Evolutionary conservation across 345 rosid genomes (phyloP).

Genomic region (Conringia planisiliqua): DNA sequence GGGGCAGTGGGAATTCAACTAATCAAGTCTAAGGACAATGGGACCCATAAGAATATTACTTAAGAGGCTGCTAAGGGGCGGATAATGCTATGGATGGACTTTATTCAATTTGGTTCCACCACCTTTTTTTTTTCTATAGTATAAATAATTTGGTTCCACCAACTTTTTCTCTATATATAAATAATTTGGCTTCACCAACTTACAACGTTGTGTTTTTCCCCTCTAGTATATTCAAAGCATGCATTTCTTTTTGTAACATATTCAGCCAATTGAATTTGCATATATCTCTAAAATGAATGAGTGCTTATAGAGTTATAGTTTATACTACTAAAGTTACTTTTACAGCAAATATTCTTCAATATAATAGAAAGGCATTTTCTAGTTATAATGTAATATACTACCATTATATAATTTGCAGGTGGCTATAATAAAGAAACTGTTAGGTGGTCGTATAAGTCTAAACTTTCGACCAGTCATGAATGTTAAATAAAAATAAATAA

Average conservation of each 20-base stretch:
- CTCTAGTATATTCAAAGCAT: background rate
- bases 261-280: background rate
- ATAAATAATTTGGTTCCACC: constrained; percentile 19
- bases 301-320: background rate
- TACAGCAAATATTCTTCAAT: background rate
- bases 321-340: background rate
- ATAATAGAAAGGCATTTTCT: background rate
- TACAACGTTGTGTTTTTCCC: background rate
- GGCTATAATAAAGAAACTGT: background rate
- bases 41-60: constrained; percentile 8
- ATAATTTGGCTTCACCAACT: constrained; percentile 28
- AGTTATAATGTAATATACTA: background rate
- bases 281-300: background rate
- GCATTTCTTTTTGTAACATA: background rate
- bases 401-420: background rate
- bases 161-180: background rate
- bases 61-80: constrained; percentile 1
- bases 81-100: constrained; percentile 23
- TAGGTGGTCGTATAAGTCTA: background rate
- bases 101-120: constrained; percentile 30
- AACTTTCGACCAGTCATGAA: background rate
- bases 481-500: background rate
- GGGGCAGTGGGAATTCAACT: background rate
- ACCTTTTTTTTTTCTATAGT: background rate
- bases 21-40: background rate